These are phyloP conservation scores for Volvariella surrecta DNA, from an alignment of 1,284 basidiomycete species.

Conservation along the genomic window DNA sequence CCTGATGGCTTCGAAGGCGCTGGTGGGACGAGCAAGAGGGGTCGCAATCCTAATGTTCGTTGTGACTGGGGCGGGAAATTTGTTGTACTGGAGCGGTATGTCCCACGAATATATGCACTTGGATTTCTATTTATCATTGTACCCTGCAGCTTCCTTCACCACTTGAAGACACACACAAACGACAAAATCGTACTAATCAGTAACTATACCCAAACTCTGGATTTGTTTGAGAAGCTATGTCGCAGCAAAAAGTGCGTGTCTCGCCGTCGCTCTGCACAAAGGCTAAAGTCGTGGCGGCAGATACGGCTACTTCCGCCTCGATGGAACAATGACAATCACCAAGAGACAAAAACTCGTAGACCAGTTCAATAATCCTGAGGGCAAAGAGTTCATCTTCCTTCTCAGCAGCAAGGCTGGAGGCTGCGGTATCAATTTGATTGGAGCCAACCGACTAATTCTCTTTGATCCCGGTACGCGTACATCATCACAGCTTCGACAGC, in stretches of 20 bases:
- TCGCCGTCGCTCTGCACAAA: neutral
- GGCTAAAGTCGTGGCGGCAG: constrained; percentile 27
- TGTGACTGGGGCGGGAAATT: constrained; percentile 91
- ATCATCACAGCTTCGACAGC: neutral
- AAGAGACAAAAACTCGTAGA: constrained; percentile 98
- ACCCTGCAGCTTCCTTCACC: constrained; percentile 69
- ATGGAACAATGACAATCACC: constrained; percentile 89
- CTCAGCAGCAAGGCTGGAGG: constrained; percentile 96
- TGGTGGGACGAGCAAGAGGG: constrained; percentile 27
- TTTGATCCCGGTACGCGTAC: constrained; percentile 83
- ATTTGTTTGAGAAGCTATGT: constrained; percentile 87
- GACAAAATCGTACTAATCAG: constrained; percentile 99
- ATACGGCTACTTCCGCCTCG: constrained; percentile 89
- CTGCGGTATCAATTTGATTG: constrained; percentile 97
- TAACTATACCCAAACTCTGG: constrained; percentile 97
- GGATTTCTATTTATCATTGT: neutral
- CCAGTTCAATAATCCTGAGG: constrained; percentile 93
- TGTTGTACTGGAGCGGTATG: constrained; percentile 84
- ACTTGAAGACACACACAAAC: constrained; percentile 71
- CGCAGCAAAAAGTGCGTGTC: constrained; percentile 66
- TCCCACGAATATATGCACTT: neutral
- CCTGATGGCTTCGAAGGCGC: constrained; percentile 76
- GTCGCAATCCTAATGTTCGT: constrained; percentile 51
- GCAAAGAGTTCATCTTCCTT: constrained; percentile 94
- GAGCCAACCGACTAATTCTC: constrained; percentile 90